These are phyloP conservation scores for Penicillium robsamsonii DNA, from an alignment of 495 filamentous ascomycete genomes.

Conservation along the genomic window DNA sequence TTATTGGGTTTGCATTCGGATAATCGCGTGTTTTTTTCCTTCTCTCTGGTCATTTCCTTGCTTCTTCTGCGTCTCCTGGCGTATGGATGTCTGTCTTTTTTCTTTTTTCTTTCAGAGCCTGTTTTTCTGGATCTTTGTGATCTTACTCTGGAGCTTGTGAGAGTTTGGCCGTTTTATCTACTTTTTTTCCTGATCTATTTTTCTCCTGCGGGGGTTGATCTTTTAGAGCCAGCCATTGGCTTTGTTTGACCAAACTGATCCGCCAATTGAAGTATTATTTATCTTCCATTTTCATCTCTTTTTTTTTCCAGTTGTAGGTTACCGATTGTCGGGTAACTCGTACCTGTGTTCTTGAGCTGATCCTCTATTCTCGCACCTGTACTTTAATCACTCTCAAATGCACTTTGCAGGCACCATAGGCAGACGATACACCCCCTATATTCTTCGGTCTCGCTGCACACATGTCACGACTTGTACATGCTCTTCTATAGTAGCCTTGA, in stretches of 20 bases:
- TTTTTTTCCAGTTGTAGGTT: neutral
- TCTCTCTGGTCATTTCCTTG: neutral
- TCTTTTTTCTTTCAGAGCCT: conserved; percentile 1
- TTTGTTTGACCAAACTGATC: conserved; percentile 3
- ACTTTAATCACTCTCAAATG: neutral
- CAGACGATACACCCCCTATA: neutral
- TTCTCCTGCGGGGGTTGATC: neutral
- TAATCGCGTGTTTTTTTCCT: conserved; percentile 6
- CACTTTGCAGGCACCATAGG: neutral
- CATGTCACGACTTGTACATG: neutral
- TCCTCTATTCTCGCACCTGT: neutral
- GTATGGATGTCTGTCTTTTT: conserved; percentile 11
- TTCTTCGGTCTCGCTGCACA: neutral
- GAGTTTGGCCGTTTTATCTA: conserved; percentile 6
- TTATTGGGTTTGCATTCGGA: conserved; percentile 13
- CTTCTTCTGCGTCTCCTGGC: conserved; percentile 11
- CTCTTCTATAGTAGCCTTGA: neutral
- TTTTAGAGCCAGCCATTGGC: neutral
- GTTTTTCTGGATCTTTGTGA: conserved; percentile 10
- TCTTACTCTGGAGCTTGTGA: conserved; percentile 8
- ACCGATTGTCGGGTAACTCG: neutral
- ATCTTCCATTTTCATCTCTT: neutral
- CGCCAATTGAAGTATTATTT: conserved; percentile 5
- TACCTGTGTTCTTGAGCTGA: neutral
- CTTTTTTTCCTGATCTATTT: neutral